Evolutionary conservation across 2,329 filamentous ascomycete species (phyloP).

Genomic region (Fusarium sp.): DNA sequence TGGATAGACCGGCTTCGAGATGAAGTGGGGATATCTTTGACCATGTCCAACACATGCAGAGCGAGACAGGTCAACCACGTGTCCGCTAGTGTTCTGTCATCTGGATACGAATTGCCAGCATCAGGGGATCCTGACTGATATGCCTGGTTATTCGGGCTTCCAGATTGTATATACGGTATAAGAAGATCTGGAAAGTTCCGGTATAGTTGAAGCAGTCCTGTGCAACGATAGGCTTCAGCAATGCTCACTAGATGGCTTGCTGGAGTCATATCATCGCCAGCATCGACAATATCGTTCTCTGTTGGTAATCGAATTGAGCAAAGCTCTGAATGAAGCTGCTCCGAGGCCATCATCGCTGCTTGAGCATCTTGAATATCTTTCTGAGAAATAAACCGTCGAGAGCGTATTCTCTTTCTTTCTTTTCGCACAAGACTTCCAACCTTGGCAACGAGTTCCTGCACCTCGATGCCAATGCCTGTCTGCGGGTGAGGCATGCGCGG

Average conservation of each 20-base stretch:
- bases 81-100: conserved; percentile 39
- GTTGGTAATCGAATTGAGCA: conserved; percentile 35
- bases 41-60: conserved; percentile 58
- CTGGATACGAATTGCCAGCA: conserved; percentile 6
- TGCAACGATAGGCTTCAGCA: conserved; percentile 50
- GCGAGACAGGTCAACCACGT: conserved; percentile 60
- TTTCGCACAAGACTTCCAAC: conserved; percentile 44
- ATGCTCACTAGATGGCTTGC: conserved; percentile 45
- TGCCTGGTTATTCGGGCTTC: conserved; percentile 6
- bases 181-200: conserved; percentile 58
- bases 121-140: conserved; percentile 5
- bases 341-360: conserved; percentile 38
- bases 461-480: conserved; percentile 45
- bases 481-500: conserved; percentile 48
- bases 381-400: conserved; percentile 40
- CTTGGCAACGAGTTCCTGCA: conserved; percentile 46
- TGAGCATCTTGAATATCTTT: conserved; percentile 46
- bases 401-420: conserved; percentile 45
- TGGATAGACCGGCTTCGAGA: conserved; percentile 61
- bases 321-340: conserved; percentile 38
- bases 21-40: conserved; percentile 58
- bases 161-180: conserved; percentile 41
- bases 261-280: conserved; percentile 46
- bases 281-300: conserved; percentile 40
- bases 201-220: conserved; percentile 48